A percentile compares a stretch with the other conserved stretches of the same genome.
Conservation (phyloP, 2,329 filamentous ascomycete species). For the Ascochyta fabae region DNA sequence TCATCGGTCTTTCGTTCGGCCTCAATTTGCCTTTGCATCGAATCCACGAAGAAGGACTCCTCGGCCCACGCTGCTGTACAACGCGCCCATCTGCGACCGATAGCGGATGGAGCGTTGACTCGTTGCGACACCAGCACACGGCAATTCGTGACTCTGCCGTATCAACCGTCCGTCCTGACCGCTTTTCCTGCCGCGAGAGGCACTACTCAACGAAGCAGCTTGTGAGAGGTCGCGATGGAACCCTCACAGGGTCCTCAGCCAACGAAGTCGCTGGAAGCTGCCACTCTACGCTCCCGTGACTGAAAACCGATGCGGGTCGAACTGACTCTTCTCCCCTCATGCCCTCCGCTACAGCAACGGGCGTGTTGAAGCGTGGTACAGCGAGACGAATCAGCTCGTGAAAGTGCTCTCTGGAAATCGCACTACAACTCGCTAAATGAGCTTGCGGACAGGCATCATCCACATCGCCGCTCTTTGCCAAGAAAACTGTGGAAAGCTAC, state of each 20-base stretch:
- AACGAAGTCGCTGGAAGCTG: constrained; percentile 33
- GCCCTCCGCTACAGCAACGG: constrained; percentile 34
- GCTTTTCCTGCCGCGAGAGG: constrained; percentile 32
- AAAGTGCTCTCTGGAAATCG: constrained; percentile 29
- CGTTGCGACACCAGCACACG: constrained; percentile 24
- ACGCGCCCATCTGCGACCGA: constrained; percentile 11
- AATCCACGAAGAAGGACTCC: constrained; percentile 18
- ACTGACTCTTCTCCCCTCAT: constrained; percentile 24
- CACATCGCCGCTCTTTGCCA: constrained; percentile 31
- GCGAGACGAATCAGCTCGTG: constrained; percentile 40
- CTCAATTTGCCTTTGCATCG: constrained; percentile 14
- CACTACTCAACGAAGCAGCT: constrained; percentile 19
- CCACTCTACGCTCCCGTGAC: constrained; percentile 46
- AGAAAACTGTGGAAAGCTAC: constrained; percentile 18
- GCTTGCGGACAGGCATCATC: constrained; percentile 35
- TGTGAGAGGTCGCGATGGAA: constrained; percentile 28
- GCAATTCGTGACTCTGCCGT: constrained; percentile 17
- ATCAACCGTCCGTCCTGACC: constrained; percentile 25
- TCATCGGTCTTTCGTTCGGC: constrained; percentile 16
- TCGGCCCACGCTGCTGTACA: constrained; percentile 11
- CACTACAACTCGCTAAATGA: constrained; percentile 27
- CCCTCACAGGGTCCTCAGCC: constrained; percentile 36
- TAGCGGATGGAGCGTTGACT: constrained; percentile 26
- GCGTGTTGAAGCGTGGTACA: constrained; percentile 25
- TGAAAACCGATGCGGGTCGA: constrained; percentile 36